A percentile compares a stretch with the other conserved stretches of the same genome.
Evolutionary conservation across 1,284 basidiomycete genomes (phyloP).

Genomic region (Golubevia pallescens): DNA sequence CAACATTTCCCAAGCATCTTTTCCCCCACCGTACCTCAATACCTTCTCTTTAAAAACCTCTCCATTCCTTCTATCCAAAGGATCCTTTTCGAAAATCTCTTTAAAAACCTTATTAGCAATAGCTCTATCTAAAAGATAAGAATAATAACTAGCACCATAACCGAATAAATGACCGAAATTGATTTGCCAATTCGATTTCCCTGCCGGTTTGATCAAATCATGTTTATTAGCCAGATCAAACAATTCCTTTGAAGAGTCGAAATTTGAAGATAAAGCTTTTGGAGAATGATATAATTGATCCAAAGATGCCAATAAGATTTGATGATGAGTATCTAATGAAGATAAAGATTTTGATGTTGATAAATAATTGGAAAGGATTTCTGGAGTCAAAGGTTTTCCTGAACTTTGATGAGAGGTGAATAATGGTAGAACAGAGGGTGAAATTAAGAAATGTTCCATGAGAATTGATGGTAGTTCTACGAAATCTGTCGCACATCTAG

Average conservation of each 20-base stretch:
- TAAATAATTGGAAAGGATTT: conserved; percentile 67
- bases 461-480: conserved; percentile 97
- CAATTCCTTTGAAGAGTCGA: conserved; percentile 72
- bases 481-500: conserved; percentile 97
- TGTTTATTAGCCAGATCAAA: conserved; percentile 20
- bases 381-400: conserved; percentile 74
- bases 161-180: conserved; percentile 95
- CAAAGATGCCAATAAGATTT: conserved; percentile 85
- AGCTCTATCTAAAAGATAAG: conserved; percentile 92
- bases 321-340: conserved; percentile 80
- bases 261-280: conserved; percentile 66
- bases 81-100: conserved; percentile 72
- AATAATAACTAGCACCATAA: conserved; percentile 97
- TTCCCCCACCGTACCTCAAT: conserved; percentile 82
- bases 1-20: conserved; percentile 92
- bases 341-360: conserved; percentile 30
- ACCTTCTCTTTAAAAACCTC: conserved; percentile 81
- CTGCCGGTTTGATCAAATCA: conserved; percentile 80
- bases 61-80: conserved; percentile 67
- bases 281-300: conserved; percentile 90
- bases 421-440: conserved; percentile 79
- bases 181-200: conserved; percentile 87
- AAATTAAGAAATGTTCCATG: conserved; percentile 94
- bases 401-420: conserved; percentile 72
- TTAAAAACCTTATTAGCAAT: conserved; percentile 90